Base-by-base conservation (phyloP, 495 filamentous ascomycete species). In the Podospora tetraspora region DNA sequence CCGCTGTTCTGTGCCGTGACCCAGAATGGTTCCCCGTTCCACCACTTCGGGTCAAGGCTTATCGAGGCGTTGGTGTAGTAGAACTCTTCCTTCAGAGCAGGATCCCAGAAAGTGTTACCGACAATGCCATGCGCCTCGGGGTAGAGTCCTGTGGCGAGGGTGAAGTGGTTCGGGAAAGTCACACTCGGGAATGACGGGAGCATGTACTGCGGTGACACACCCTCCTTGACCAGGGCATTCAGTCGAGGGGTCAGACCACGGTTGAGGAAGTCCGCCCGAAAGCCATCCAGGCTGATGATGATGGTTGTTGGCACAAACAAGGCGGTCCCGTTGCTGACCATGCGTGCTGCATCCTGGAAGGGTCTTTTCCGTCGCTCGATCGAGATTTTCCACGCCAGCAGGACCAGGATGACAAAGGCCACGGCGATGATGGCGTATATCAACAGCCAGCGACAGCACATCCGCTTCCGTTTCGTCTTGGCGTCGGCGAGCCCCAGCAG, bases 141-240 rank as follows among this genome's bases (percentile, higher is more conserved):
- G 75, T 97, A 91, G 24, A 99, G 78, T 0, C 95, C 95, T 0
- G 95, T 98, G 3, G 91, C 92, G 34, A 99, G 83, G 0, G 95
- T 98, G 79, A 92, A 97, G 74, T 99, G 95, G 75, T 99, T 99
- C 56, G 95, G 95, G 74, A 99, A 99, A 3, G 95, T 99, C 24
- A 99, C 92, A 65, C 91, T 94, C 1, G 95, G 95, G 74, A 99
- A 99, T 68, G 91, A 92, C 0, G 95, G 96, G 10, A 84, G 84
- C 92, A 99, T 96, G 75, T 93, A 97, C 65, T 85, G 84, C 10
- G 95, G 94, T 7, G 93, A 96, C 3, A 99, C 87, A 32, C 95
- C 95, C 57, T 90, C 85, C 34, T 87, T 87, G 70, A 96, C 83
- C 73, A 99, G 91, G 13, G 86, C 82, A 67, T 88, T 91, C 6